phyloP scores from a whole-genome alignment of 139 green algal species.

The Chlorella sp. region DNA sequence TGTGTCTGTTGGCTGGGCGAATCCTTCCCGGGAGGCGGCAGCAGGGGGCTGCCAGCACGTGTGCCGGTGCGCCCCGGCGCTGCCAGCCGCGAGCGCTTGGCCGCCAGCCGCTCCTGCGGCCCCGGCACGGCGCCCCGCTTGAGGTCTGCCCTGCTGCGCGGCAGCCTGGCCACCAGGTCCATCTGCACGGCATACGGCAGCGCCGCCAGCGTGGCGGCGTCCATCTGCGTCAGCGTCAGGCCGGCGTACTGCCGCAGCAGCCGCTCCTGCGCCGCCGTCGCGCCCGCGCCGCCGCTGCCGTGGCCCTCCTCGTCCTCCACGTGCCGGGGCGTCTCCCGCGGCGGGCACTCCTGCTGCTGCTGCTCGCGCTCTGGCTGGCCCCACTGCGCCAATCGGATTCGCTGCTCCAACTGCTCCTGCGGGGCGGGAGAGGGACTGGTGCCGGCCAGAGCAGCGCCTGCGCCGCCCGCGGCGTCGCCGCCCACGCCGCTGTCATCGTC shows the following conservation, averaged over 20 bases:
- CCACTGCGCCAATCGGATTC: neutral
- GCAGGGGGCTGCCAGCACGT: too few relatives aligned
- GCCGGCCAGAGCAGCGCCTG: neutral
- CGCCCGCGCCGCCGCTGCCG: neutral
- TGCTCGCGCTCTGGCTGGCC: neutral
- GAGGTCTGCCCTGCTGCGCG: neutral
- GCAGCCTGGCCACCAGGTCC: conserved; percentile 29
- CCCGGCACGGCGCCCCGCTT: neutral
- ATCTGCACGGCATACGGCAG: conserved; percentile 41
- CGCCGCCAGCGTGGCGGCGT: conserved; percentile 32
- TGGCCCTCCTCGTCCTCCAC: neutral
- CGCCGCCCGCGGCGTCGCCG: too few relatives aligned
- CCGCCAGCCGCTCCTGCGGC: conserved; percentile 1
- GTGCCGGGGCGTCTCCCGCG: neutral
- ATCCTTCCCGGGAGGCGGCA: too few relatives aligned
- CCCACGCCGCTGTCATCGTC: too few relatives aligned
- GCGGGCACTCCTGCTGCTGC: conserved; percentile 2
- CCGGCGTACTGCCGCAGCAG: conserved; percentile 17
- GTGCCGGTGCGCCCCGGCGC: too few relatives aligned
- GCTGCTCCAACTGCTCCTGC: neutral
- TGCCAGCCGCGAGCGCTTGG: neutral
- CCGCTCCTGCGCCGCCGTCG: conserved; percentile 2
- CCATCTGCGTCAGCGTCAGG: conserved; percentile 35
- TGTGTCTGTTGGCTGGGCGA: neutral
- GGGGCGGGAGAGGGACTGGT: neutral